phyloP scores from a whole-genome alignment of 1,284 basidiomycete species.

The Ustilago sp. region DNA sequence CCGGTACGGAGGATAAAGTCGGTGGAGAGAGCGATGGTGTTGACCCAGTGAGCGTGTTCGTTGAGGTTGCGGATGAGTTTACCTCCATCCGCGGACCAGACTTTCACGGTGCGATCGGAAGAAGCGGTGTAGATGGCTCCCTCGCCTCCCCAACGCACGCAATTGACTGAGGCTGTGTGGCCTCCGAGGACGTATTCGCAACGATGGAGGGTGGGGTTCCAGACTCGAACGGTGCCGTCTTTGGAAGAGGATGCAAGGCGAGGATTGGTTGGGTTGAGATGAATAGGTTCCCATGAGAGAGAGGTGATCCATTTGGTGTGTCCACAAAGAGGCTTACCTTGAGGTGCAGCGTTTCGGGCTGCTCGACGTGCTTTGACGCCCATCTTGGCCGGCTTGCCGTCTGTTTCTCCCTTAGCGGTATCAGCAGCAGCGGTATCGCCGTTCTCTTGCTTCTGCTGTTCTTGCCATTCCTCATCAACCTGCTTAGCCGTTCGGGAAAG shows the following conservation, averaged over 20 bases:
- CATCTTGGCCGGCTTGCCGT: conserved; percentile 44
- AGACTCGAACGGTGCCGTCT: conserved; percentile 93
- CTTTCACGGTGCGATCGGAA: conserved; percentile 90
- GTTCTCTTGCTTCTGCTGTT: conserved; percentile 22
- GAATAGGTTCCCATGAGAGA: conserved; percentile 96
- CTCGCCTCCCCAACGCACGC: conserved; percentile 88
- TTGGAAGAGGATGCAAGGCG: conserved; percentile 94
- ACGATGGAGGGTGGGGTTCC: conserved; percentile 81
- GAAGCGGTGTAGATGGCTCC: conserved; percentile 82
- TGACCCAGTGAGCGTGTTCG: conserved; percentile 99
- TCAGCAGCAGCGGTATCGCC: conserved; percentile 8
- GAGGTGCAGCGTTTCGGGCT: conserved; percentile 61
- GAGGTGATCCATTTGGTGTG: conserved; percentile 97
- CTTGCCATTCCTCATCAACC: conserved; percentile 56
- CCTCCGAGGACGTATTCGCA: conserved; percentile 90
- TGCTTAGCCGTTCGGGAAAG: conserved; percentile 54
- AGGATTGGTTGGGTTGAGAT: conserved; percentile 71
- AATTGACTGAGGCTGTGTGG: conserved; percentile 93
- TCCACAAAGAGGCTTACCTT: conserved; percentile 74
- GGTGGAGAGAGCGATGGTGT: conserved; percentile 92
- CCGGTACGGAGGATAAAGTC: conserved; percentile 95
- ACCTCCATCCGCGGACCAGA: conserved; percentile 88
- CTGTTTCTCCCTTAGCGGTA: conserved; percentile 2
- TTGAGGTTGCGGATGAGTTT: conserved; percentile 78
- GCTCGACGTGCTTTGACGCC: conserved; percentile 60